Evolutionary conservation across 139 green algal species (phyloP), one percentile per base, ranked within the genome.

Genomic region (Pleodorina starrii): DNA sequence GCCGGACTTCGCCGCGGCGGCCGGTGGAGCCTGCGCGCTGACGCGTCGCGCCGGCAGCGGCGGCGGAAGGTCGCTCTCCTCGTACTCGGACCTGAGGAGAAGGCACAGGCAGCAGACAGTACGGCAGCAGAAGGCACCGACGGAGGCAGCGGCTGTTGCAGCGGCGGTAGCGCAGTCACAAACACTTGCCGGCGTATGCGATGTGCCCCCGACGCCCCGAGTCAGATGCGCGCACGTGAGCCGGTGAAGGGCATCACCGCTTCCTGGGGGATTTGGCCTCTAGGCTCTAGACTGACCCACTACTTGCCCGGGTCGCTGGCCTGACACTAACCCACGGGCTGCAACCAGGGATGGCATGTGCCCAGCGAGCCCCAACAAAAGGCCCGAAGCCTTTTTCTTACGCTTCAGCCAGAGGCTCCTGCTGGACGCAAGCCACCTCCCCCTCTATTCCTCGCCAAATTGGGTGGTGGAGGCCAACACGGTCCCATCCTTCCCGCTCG

Each of bases 31-130:
- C n/a, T n/a, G n/a, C n/a, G n/a, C n/a, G n/a, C n/a, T n/a, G n/a
- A n/a, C n/a, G n/a, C n/a, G 48, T 32, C 2, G 5, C 29, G 57
- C 57, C 11, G 77, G 51, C 25, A 35, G 19, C 44, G 57, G 36
- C 10, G 66, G 63, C 66, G 46, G 44, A 63, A 88, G 21, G 66
- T 88, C 82, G 2, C 1, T 0, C 66, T 88, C 82, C 46, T 88
- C 82, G 38, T 88, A 88, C 32, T 88, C 82, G 9, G 82, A 14
- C 82, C 82, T 88, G 66, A 0, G n/a, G 38, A n/a, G 32, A 0
- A 38, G 11, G 10, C 4, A 54, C 19, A 17, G 25, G 2, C 19
- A 50, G 6, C 42, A 12, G 43, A 35, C 43, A 59, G 10, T 27
- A 35, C 14, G 42, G 38, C 32, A 48, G 29, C 51, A 27, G 14